Evolutionary conservation across 768 basidiomycete species (phyloP), one percentile per base, ranked within the genome.

Genomic region (Grammothele lineata): DNA sequence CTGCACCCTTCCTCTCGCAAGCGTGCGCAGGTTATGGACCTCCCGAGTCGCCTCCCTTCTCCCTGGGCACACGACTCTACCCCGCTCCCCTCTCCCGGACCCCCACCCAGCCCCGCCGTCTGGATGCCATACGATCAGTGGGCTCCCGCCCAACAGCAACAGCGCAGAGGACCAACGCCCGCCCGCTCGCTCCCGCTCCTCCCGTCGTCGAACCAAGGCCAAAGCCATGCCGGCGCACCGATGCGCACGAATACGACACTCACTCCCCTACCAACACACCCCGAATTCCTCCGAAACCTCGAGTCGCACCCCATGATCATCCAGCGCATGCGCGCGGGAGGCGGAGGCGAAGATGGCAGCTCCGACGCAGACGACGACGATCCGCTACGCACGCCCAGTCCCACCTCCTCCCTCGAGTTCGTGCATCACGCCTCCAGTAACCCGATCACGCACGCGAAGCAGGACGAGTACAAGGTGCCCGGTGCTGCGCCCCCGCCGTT

Each of bases 81-180:
- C 12, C 51, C 51, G 0, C 44, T 43, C 14, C 51, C 46, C 5
- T 53, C 51, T 6, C 51, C 51, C 5, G 46, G 51, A 1, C 51
- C 51, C 5, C 51, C 51, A 1, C 51, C 51, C 0, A 53, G 51
- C 23, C 51, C 51, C 24, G 51, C 51, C 11, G 42, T 47, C 5
- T 53, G 51, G 51, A 48, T 45, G 42, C 51, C 43, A 21, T 45
- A 43, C 30, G 51, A 53, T n/a, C n/a, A n/a, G n/a, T 53, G 51
- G 51, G 33, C 45, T 8, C 37, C 42, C 10, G 22, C 17, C 17
- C n/a, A n/a, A n/a, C n/a, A n/a, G n/a, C n/a, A n/a, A n/a, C 11
- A 24, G 21, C 45, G 40, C 34, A 47, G 38, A 32, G 41, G 35
- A 19, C 12, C 34, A 3, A 26, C 42, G 3, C 34, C 37, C 25